A percentile compares a stretch with the other conserved stretches of the same genome.
phyloP scores from a whole-genome alignment of 1,284 basidiomycete species.

The Leccinum angustisporum region DNA sequence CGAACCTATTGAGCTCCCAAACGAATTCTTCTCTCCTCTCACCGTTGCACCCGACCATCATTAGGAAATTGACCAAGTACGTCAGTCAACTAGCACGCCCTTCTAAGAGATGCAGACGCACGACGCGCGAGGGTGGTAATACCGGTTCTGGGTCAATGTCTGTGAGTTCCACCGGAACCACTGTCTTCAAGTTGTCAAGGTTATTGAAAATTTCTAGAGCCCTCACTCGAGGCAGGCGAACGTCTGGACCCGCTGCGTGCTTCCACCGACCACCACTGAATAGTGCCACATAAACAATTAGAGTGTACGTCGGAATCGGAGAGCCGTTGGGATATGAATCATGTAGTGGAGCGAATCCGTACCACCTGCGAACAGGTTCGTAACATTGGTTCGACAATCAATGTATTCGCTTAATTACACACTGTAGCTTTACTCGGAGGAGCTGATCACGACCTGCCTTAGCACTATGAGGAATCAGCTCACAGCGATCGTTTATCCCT shows the following conservation, averaged over 20 bases:
- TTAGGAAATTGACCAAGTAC: slow-evolving; percentile 69
- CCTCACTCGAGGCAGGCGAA: slow-evolving; percentile 72
- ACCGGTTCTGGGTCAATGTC: slow-evolving; percentile 44
- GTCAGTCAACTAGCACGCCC: slow-evolving; percentile 65
- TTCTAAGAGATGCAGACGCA: slow-evolving; percentile 53
- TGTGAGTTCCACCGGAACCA: slow-evolving; percentile 55
- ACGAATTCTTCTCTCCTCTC: slow-evolving; percentile 65
- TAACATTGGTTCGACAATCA: not conserved
- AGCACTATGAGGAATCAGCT: slow-evolving; percentile 78
- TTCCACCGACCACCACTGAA: slow-evolving; percentile 40
- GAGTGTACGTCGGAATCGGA: too few species aligned
- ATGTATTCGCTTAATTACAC: slow-evolving; percentile 3
- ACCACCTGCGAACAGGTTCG: slow-evolving; percentile 58
- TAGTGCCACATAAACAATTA: too few species aligned
- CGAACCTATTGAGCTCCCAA: slow-evolving; percentile 52
- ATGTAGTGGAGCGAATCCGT: too few species aligned
- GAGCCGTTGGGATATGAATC: too few species aligned
- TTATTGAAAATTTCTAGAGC: slow-evolving; percentile 73
- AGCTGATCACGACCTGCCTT: slow-evolving; percentile 81
- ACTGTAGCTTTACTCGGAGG: slow-evolving; percentile 83
- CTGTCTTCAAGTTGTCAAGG: slow-evolving; percentile 48
- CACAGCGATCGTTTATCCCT: slow-evolving; percentile 80
- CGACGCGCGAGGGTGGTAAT: slow-evolving; percentile 38
- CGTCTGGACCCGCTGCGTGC: slow-evolving; percentile 67
- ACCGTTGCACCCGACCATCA: slow-evolving; percentile 54